These are phyloP conservation scores for Pseudogymnoascus sp. DNA, from an alignment of 2,329 filamentous ascomycete genomes.

Conservation along the genomic window DNA sequence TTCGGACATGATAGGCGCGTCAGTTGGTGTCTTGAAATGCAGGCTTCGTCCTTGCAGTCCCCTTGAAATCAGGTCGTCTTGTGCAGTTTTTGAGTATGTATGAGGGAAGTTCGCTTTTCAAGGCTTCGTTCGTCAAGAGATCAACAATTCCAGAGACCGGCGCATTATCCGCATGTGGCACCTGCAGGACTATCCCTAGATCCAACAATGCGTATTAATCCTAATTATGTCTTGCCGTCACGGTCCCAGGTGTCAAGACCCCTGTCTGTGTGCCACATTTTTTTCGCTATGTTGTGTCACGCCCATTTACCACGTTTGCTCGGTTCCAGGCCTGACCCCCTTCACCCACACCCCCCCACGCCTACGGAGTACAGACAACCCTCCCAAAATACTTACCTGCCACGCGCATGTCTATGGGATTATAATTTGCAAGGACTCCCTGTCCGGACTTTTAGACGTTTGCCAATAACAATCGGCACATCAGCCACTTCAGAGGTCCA, in stretches of 20 bases:
- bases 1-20: background rate
- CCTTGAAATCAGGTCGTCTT: background rate
- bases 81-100: background rate
- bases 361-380: background rate
- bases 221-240: background rate
- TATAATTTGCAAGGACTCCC: background rate
- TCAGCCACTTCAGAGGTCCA: background rate
- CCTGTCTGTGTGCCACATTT: slow-evolving; percentile 2
- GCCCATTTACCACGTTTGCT: background rate
- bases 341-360: background rate
- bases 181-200: background rate
- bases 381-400: background rate
- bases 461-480: background rate
- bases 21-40: background rate
- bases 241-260: background rate
- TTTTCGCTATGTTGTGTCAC: background rate
- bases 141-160: background rate
- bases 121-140: background rate
- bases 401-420: background rate
- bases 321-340: background rate
- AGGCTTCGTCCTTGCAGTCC: background rate
- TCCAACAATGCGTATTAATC: background rate
- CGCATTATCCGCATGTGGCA: background rate
- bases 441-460: background rate
- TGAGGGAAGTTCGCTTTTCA: background rate